Evolutionary conservation across 805 yeast genomes (phyloP).

Genomic region (Yueomyces sp.): DNA sequence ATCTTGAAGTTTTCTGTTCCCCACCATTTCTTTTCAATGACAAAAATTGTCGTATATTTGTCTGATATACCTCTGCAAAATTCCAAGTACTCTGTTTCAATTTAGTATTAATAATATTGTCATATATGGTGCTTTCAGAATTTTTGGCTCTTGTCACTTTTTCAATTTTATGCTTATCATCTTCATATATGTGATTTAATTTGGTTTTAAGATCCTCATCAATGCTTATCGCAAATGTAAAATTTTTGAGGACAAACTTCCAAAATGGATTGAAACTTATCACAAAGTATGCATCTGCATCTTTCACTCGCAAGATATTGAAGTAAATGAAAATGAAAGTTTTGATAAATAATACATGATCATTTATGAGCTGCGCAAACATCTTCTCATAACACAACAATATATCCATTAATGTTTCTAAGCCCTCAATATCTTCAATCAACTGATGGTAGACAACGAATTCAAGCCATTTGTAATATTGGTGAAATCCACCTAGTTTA

Average conservation of each 20-base stretch:
- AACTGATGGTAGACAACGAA: slow-evolving; percentile 21
- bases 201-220: slow-evolving; percentile 18
- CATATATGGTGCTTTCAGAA: slow-evolving; percentile 6
- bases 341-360: slow-evolving; percentile 24
- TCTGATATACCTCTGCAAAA: slow-evolving; percentile 20
- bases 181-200: slow-evolving; percentile 16
- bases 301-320: slow-evolving; percentile 13
- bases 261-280: slow-evolving; percentile 20
- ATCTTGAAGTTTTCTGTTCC: slow-evolving; percentile 7
- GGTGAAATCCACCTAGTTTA: slow-evolving; percentile 17
- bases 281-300: slow-evolving; percentile 11
- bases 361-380: slow-evolving; percentile 27
- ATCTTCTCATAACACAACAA: slow-evolving; percentile 17
- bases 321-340: slow-evolving; percentile 17
- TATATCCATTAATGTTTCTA: slow-evolving; percentile 19
- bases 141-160: slow-evolving; percentile 10
- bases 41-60: slow-evolving; percentile 14
- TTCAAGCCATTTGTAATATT: slow-evolving; percentile 24
- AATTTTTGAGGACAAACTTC: slow-evolving; percentile 21
- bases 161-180: slow-evolving; percentile 16
- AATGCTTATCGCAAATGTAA: slow-evolving; percentile 16
- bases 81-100: slow-evolving; percentile 3
- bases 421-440: slow-evolving; percentile 14
- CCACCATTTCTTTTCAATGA: slow-evolving; percentile 1
- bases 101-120: not conserved